Evolutionary conservation across 345 rosid species (phyloP).

Genomic region (Gossypium turneri): DNA sequence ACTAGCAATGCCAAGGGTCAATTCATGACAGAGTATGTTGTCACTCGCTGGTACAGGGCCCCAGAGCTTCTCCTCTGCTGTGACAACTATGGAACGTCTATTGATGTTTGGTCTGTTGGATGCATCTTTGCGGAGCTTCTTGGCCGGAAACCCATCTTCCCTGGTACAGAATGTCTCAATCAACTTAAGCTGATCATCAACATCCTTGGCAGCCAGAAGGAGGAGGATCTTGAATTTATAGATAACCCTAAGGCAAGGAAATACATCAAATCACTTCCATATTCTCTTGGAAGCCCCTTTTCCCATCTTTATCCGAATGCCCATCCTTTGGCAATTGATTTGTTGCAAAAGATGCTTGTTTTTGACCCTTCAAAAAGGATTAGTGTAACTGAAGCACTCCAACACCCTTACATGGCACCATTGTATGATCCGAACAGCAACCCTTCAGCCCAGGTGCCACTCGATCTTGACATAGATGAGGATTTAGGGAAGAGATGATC

Average conservation of each 20-base stretch:
- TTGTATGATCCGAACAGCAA: slow-evolving; percentile 56
- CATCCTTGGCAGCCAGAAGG: slow-evolving; percentile 69
- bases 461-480: slow-evolving; percentile 72
- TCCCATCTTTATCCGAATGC: slow-evolving; percentile 57
- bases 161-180: slow-evolving; percentile 75
- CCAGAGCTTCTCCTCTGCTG: slow-evolving; percentile 91
- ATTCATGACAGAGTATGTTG: slow-evolving; percentile 90
- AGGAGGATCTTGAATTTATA: slow-evolving; percentile 66
- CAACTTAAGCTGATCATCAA: slow-evolving; percentile 78
- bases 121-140: slow-evolving; percentile 86
- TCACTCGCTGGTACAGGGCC: slow-evolving; percentile 89
- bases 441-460: slow-evolving; percentile 66
- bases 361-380: slow-evolving; percentile 79
- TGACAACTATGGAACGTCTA: slow-evolving; percentile 80
- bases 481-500: slow-evolving; percentile 60
- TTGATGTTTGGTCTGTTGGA: slow-evolving; percentile 91
- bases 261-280: slow-evolving; percentile 61
- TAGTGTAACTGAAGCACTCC: slow-evolving; percentile 76
- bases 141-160: slow-evolving; percentile 76
- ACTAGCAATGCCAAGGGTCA: slow-evolving; percentile 68
- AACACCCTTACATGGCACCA: slow-evolving; percentile 75
- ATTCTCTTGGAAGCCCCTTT: slow-evolving; percentile 47
- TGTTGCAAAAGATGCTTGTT: slow-evolving; percentile 76
- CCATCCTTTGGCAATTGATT: slow-evolving; percentile 63
- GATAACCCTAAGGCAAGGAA: slow-evolving; percentile 67